Conservation (phyloP, 2,329 filamentous ascomycete genomes). For the Verticillium klebahnii region DNA sequence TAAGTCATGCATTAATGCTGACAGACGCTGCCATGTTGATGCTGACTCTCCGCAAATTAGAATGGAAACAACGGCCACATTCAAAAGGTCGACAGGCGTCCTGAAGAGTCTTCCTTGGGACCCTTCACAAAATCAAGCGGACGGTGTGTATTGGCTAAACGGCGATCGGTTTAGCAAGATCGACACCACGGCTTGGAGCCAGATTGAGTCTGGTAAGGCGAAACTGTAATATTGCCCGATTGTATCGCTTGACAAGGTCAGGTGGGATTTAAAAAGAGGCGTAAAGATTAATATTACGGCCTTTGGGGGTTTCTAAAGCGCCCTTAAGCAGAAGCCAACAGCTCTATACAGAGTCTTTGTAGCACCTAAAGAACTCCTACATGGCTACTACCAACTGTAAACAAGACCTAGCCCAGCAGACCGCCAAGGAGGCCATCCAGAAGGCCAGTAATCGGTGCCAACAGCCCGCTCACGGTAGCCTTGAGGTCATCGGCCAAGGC, state of each 20-base stretch:
- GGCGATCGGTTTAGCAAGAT: conserved; percentile 1
- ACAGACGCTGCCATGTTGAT: not conserved
- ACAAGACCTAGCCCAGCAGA: not conserved
- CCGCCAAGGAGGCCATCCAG: not conserved
- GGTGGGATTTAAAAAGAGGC: too few relatives aligned
- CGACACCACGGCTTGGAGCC: not conserved
- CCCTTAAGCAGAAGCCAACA: too few relatives aligned
- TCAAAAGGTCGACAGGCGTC: not conserved
- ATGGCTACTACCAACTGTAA: too few relatives aligned
- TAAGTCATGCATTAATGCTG: not conserved
- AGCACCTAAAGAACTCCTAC: too few relatives aligned
- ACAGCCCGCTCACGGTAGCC: not conserved
- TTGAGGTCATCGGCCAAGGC: not conserved
- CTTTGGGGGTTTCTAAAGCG: too few relatives aligned
- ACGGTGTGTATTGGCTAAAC: conserved; percentile 1
- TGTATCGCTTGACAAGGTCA: too few relatives aligned
- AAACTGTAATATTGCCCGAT: not conserved
- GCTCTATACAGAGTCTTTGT: too few relatives aligned
- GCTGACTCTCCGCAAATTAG: not conserved
- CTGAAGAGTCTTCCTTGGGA: not conserved
- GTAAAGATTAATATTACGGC: too few relatives aligned
- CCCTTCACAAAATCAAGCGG: not conserved
- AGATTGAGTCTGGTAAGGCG: not conserved
- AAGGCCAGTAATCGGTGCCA: not conserved
- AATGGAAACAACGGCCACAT: not conserved